Conservation (phyloP, 371 early-diverging fungal species). For the Mortierella polycephala region DNA sequence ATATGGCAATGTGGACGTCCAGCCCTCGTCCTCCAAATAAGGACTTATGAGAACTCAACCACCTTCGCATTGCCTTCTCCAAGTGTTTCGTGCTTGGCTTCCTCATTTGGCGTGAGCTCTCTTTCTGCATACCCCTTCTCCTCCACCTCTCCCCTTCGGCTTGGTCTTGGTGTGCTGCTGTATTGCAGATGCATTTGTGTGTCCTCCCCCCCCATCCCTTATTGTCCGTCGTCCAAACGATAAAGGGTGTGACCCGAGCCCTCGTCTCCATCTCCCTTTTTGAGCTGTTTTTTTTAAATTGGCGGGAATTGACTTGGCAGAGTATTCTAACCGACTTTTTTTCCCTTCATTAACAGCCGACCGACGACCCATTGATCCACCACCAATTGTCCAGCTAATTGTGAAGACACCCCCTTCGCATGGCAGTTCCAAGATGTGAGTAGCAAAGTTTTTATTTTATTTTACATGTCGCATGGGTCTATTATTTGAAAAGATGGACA, state of each 20-base stretch:
- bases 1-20: too few species aligned
- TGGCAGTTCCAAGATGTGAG: constrained; percentile 23
- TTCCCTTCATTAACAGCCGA: constrained; percentile 59
- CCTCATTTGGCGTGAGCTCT: not conserved
- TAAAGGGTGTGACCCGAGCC: not conserved
- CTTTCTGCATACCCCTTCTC: too few species aligned
- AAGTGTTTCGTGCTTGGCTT: not conserved
- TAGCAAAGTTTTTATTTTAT: too few species aligned
- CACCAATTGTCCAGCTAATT: constrained; percentile 87
- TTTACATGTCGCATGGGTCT: too few species aligned
- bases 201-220: not conserved
- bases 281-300: not conserved
- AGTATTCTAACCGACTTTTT: not conserved
- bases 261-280: not conserved
- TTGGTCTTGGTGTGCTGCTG: not conserved
- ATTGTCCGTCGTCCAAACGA: not conserved
- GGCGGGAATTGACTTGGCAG: not conserved
- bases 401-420: constrained; percentile 52
- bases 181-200: not conserved
- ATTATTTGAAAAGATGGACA: not conserved
- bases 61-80: too few species aligned
- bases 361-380: constrained; percentile 94
- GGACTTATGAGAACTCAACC: too few species aligned
- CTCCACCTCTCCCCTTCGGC: too few species aligned
- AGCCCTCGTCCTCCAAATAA: too few species aligned